A percentile compares a stretch with the other conserved stretches of the same genome.
Evolutionary conservation across 371 early-diverging fungal species (phyloP).

Genomic region (Smittium culicis): DNA sequence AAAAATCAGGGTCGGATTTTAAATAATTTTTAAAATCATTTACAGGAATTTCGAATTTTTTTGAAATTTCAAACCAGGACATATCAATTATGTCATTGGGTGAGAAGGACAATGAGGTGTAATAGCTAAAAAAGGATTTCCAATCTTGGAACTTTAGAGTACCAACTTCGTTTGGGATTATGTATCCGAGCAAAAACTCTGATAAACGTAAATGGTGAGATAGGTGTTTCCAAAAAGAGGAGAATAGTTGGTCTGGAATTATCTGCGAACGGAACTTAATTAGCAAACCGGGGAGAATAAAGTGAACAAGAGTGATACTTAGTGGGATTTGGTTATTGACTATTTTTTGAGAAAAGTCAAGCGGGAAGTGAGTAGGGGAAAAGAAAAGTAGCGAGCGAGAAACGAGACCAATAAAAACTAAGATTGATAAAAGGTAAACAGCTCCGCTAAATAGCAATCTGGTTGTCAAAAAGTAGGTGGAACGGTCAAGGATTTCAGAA

Average conservation of each 20-base stretch:
- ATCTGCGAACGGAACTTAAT: not conserved
- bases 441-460: slow-evolving; percentile 62
- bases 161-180: not conserved
- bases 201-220: slow-evolving; percentile 35
- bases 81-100: not conserved
- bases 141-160: not conserved
- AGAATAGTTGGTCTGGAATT: not conserved
- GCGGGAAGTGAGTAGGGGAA: not conserved
- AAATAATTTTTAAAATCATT: not conserved
- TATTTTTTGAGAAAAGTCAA: not conserved
- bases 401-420: slow-evolving; percentile 28
- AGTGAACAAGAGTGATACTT: not conserved
- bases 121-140: not conserved
- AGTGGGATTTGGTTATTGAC: not conserved
- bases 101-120: not conserved
- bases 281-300: not conserved
- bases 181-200: not conserved
- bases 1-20: not conserved
- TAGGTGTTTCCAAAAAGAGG: not conserved
- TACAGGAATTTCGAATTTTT: too few relatives aligned
- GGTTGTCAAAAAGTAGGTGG: slow-evolving; percentile 50
- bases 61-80: too few relatives aligned
- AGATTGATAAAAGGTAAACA: slow-evolving; percentile 59
- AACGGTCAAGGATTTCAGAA: slow-evolving; percentile 70
- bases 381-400: not conserved